phyloP scores from a whole-genome alignment of 768 basidiomycete genomes.

The Ephemerocybe angulata region DNA sequence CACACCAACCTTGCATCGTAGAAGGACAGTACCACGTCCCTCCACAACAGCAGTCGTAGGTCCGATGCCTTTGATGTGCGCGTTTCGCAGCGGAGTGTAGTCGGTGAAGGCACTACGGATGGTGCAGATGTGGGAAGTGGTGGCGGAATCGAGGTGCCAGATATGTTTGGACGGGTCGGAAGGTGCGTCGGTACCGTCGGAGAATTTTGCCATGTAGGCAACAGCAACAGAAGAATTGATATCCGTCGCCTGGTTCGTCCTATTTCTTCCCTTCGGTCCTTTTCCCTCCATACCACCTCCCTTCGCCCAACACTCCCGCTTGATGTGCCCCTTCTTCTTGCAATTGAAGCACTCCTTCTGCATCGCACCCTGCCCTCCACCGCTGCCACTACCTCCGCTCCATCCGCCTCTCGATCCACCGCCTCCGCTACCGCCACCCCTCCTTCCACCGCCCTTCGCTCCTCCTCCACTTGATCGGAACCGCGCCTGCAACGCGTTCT shows the following conservation, averaged over 20 bases:
- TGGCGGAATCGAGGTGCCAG: slow-evolving; percentile 23
- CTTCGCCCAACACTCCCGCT: slow-evolving; percentile 32
- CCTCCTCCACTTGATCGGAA: too few species aligned
- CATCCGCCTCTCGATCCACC: too few species aligned
- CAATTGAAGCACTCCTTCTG: slow-evolving; percentile 31
- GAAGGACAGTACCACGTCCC: slow-evolving; percentile 16
- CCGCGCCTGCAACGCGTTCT: too few species aligned
- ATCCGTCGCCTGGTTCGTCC: slow-evolving; percentile 9
- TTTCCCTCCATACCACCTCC: slow-evolving; percentile 38
- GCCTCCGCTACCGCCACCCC: too few species aligned
- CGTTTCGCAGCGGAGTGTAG: slow-evolving; percentile 13
- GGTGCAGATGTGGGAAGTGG: slow-evolving; percentile 25
- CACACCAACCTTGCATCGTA: slow-evolving; percentile 16
- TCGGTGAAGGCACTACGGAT: slow-evolving; percentile 17
- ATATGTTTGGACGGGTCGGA: slow-evolving; percentile 15
- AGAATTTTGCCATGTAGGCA: slow-evolving; percentile 9
- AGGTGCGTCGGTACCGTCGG: not conserved
- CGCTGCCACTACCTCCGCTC: too few species aligned
- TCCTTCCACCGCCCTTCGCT: too few species aligned
- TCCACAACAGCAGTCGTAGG: slow-evolving; percentile 1
- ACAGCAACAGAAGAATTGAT: slow-evolving; percentile 5
- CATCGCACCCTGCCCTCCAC: too few species aligned
- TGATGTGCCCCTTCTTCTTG: slow-evolving; percentile 24
- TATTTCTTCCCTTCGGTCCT: slow-evolving; percentile 25
- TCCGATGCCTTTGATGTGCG: slow-evolving; percentile 17